Evolutionary conservation across 208 protist species (phyloP).

Genomic region (Angomonas desouzai): DNA sequence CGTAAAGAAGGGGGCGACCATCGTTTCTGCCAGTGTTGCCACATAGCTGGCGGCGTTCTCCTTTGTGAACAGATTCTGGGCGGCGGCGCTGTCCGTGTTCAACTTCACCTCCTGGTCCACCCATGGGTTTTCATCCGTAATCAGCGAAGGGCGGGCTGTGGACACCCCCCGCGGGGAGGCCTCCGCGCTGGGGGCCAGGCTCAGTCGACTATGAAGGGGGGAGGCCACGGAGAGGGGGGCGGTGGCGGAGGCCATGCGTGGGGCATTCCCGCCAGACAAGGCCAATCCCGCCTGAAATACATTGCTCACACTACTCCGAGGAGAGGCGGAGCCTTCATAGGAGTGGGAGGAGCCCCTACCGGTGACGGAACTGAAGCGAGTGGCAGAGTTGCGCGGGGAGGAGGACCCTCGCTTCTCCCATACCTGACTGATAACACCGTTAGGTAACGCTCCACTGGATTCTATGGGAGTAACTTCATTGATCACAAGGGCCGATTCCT

Average conservation of each 20-base stretch:
- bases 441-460: not conserved
- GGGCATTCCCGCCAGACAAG: not conserved
- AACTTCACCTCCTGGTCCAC: slow-evolving; percentile 9
- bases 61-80: not conserved
- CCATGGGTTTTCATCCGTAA: slow-evolving; percentile 13
- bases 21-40: slow-evolving; percentile 19
- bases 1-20: slow-evolving; percentile 21
- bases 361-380: not conserved
- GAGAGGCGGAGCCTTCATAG: not conserved
- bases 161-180: not conserved
- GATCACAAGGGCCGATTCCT: slow-evolving; percentile 4
- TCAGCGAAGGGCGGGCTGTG: not conserved
- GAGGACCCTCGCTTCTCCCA: slow-evolving; percentile 2
- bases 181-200: not conserved
- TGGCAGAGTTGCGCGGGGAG: not conserved
- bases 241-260: slow-evolving; percentile 9
- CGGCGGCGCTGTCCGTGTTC: not conserved
- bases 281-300: slow-evolving; percentile 2
- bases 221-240: not conserved
- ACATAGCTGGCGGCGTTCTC: slow-evolving; percentile 20
- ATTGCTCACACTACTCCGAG: slow-evolving; percentile 9
- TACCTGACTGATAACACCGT: slow-evolving; percentile 3
- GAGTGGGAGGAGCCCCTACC: not conserved
- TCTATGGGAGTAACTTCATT: not conserved
- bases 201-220: not conserved